phyloP scores from a whole-genome alignment of 495 filamentous ascomycete genomes.

The Neurospora tetrasperma region DNA sequence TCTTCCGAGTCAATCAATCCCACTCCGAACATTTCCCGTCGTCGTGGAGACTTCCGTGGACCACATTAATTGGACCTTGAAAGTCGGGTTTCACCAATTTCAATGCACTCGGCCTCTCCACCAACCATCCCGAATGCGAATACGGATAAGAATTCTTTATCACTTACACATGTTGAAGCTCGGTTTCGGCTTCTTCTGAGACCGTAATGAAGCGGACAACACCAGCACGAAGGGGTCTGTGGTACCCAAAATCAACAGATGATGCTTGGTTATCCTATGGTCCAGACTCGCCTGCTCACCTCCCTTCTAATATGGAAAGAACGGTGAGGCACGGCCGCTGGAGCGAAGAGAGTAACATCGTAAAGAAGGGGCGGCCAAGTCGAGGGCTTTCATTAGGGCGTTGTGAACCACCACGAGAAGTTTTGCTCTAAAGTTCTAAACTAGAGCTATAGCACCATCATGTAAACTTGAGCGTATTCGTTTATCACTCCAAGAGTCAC shows the following conservation, averaged over 20 bases:
- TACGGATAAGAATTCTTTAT: neutral
- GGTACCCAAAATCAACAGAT: neutral
- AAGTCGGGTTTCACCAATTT: neutral
- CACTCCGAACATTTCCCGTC: neutral
- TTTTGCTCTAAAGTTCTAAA: neutral
- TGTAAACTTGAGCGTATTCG: neutral
- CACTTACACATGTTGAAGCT: neutral
- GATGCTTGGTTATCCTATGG: neutral
- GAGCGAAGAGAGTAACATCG: neutral
- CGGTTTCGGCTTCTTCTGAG: neutral
- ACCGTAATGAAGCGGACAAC: neutral
- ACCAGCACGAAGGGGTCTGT: neutral
- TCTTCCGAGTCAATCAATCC: neutral
- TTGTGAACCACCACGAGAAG: neutral
- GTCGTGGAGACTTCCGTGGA: neutral
- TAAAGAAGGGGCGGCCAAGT: neutral
- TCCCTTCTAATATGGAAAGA: neutral
- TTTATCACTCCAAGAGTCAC: neutral
- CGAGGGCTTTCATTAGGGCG: neutral
- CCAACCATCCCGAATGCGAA: neutral
- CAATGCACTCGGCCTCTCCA: neutral
- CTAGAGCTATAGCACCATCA: neutral
- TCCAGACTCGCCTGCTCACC: neutral
- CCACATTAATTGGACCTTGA: neutral
- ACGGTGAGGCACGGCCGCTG: neutral